These are phyloP conservation scores for Myriosclerotinia duriaeana DNA, from an alignment of 2,329 filamentous ascomycete genomes.

Conservation along the genomic window DNA sequence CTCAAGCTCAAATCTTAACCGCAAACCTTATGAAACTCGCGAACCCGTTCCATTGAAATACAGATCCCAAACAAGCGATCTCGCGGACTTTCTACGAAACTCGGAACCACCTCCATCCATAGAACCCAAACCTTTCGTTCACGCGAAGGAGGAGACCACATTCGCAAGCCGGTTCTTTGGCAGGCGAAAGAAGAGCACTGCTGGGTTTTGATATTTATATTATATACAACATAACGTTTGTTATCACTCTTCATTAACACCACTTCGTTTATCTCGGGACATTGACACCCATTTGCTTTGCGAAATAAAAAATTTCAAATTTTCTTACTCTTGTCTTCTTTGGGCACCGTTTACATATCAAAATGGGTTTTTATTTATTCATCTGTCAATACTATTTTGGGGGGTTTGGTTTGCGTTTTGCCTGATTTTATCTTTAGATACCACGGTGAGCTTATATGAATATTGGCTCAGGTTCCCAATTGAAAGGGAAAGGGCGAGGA, in stretches of 20 bases:
- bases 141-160: conserved; percentile 19
- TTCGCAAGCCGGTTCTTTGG: conserved; percentile 25
- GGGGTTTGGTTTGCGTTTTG: neutral
- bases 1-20: conserved; percentile 38
- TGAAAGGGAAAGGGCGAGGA: neutral
- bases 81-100: conserved; percentile 65
- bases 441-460: neutral
- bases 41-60: conserved; percentile 34
- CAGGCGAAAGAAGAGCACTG: conserved; percentile 20
- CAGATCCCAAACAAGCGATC: conserved; percentile 55
- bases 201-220: conserved; percentile 8
- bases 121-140: conserved; percentile 14
- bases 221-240: neutral
- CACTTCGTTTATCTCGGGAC: neutral
- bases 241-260: neutral
- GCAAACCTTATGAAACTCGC: conserved; percentile 52
- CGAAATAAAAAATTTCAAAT: neutral
- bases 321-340: neutral
- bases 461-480: neutral
- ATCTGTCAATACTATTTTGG: conserved; percentile 3
- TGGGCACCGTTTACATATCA: conserved; percentile 1
- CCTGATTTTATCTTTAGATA: conserved; percentile 9
- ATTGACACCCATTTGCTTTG: neutral
- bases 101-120: conserved; percentile 32
- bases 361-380: neutral